Conservation (phyloP, 2,329 filamentous ascomycete genomes). For the Nannizziopsis arthrosporioides region DNA sequence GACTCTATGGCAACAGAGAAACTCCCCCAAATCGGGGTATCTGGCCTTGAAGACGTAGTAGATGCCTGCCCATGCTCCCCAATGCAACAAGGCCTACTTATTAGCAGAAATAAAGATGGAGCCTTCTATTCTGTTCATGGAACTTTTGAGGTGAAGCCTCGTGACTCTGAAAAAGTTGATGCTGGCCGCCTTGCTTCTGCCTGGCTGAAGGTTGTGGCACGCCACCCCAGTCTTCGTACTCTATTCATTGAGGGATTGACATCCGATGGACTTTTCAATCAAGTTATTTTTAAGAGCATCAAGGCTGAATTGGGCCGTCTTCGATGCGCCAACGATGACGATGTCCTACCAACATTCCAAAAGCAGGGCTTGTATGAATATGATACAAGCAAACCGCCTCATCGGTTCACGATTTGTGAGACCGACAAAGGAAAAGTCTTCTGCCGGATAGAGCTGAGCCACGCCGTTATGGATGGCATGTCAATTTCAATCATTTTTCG, state of each 20-base stretch:
- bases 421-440: conserved; percentile 30
- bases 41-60: conserved; percentile 28
- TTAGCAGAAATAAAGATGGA: conserved; percentile 25
- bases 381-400: conserved; percentile 27
- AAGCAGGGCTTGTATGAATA: conserved; percentile 21
- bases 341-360: conserved; percentile 24
- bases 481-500: conserved; percentile 40
- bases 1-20: conserved; percentile 27
- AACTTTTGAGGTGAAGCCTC: conserved; percentile 26
- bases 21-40: conserved; percentile 27
- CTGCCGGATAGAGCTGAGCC: conserved; percentile 41
- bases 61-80: conserved; percentile 33
- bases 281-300: conserved; percentile 26
- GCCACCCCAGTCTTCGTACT: conserved; percentile 29
- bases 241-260: conserved; percentile 28
- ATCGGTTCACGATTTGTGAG: conserved; percentile 38
- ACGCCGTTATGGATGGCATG: conserved; percentile 42
- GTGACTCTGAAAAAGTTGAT: conserved; percentile 18
- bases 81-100: conserved; percentile 30
- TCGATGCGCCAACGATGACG: conserved; percentile 22
- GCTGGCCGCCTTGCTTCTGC: conserved; percentile 20
- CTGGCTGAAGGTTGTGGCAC: conserved; percentile 25
- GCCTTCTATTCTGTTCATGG: conserved; percentile 30
- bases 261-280: conserved; percentile 24
- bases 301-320: conserved; percentile 21